These are phyloP conservation scores for Rhodotorula taiwanensis DNA, from an alignment of 768 basidiomycete genomes.

Conservation along the genomic window DNA sequence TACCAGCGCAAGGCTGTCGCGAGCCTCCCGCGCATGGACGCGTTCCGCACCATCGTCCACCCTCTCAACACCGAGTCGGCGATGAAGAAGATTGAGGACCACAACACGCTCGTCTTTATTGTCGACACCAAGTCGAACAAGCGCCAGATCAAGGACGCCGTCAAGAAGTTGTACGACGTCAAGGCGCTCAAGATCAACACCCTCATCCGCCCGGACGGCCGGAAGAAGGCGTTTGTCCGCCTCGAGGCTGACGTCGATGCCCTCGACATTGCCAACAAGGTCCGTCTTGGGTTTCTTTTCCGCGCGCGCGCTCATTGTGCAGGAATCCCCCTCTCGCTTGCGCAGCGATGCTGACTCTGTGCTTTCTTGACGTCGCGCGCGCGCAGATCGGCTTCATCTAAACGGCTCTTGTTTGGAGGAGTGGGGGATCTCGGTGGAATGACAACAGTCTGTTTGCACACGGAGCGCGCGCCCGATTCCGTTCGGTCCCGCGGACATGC, in stretches of 20 bases:
- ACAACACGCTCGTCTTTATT: conserved; percentile 98
- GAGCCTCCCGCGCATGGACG: conserved; percentile 90
- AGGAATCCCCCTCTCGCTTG: no score
- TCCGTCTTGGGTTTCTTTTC: neutral
- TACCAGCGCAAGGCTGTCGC: conserved; percentile 94
- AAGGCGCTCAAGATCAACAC: conserved; percentile 96
- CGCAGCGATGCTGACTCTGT: neutral
- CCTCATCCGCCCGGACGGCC: conserved; percentile 93
- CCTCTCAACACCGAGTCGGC: conserved; percentile 62
- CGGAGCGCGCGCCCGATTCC: no score
- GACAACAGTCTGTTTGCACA: no score
- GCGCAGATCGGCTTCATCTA: conserved; percentile 68
- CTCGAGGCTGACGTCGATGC: conserved; percentile 46
- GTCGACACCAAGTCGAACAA: conserved; percentile 94
- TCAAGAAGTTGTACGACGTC: conserved; percentile 98
- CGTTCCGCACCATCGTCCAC: conserved; percentile 83
- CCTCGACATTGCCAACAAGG: conserved; percentile 37
- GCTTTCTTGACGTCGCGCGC: no score
- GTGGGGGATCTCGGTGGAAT: neutral
- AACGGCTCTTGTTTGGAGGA: conserved; percentile 37
- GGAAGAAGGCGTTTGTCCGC: conserved; percentile 98
- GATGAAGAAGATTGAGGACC: conserved; percentile 99
- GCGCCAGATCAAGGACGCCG: conserved; percentile 97
- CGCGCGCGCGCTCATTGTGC: no score
- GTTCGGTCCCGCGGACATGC: no score